Base-by-base conservation (phyloP, 345 rosid species). In the Orychophragmus violaceus region DNA sequence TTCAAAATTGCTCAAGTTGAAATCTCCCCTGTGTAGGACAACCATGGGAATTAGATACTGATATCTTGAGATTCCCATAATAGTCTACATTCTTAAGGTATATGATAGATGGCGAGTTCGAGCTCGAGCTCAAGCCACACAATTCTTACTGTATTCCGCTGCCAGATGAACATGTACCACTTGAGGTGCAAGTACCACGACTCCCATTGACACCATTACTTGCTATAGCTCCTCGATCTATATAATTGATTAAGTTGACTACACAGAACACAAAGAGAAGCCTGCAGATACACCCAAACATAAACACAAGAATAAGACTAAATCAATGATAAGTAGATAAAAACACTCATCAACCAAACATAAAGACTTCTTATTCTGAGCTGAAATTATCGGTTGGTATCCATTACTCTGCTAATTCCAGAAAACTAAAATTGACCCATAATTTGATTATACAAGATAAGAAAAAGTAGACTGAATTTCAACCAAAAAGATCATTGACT, bases 141-240 rank as follows among this genome's bases (percentile, higher is more conserved):
- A 19, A 41, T 28, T 25, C 98, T 84, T 90, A 93, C 98, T 93
- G 98, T 66, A 93, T 90, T 70, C 97, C 97, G 25, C 76, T 84
- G 46, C 94, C 98, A 50, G 86, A 32, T 48, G 84, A 81, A 80
- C 98, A 93, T 30, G 80, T 85, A 55, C 91, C 92, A 77, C 59
- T 77, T 24, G 80, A 68, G 18, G 90, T 66, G 82, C 97, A 93
- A 17, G 79, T 71, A 62, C 73, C 66, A 17, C 45, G 81, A 72
- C 90, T 88, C 41, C 98, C 98, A 69, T 93, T 93, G 58, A 93
- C 87, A 71, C 98, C 98, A 69, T 93, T 93, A 79, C 98, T 93
- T 5, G 98, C 98, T 18, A 93, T 93, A 25, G 94, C 78, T 74
- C 98, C 98, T 66, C 98, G 86, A 78, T 93, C 98, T 45, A 93